Percentiles rank a stretch among this genome's conserved stretches.
phyloP scores from a whole-genome alignment of 345 rosid genomes.

The Salix caprea region DNA sequence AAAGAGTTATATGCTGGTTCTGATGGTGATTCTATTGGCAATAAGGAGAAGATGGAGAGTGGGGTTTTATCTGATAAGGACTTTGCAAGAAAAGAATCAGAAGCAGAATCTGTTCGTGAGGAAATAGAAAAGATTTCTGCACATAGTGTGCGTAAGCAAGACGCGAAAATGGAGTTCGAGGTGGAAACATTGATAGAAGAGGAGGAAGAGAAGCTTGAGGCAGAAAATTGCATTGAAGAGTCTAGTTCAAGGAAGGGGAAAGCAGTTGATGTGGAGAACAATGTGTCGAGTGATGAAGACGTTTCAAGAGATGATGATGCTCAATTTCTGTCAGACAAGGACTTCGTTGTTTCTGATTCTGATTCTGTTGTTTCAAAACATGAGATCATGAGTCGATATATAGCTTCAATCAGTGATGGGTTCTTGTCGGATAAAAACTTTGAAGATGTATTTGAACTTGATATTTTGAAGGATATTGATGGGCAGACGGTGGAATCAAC shows the following conservation, averaged over 20 bases:
- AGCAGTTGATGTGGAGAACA: constrained; percentile 11
- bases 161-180: constrained; percentile 10
- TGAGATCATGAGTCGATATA: constrained; percentile 36
- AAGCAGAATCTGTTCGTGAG: constrained; percentile 15
- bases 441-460: constrained; percentile 22
- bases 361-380: constrained; percentile 55
- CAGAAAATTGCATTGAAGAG: neutral
- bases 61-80: constrained; percentile 4
- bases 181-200: neutral
- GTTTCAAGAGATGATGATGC: constrained; percentile 17
- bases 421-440: constrained; percentile 58
- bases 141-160: neutral
- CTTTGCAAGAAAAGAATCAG: constrained; percentile 1
- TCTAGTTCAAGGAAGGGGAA: constrained; percentile 8
- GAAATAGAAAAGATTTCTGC: constrained; percentile 18
- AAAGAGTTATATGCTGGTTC: constrained; percentile 33
- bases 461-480: constrained; percentile 8
- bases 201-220: constrained; percentile 6
- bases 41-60: constrained; percentile 1
- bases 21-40: neutral
- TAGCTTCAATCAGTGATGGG: constrained; percentile 42
- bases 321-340: constrained; percentile 42
- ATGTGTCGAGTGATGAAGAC: constrained; percentile 9
- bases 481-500: constrained; percentile 13
- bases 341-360: constrained; percentile 37